Evolutionary conservation across 139 green algal genomes (phyloP), one percentile per base, ranked within the genome.

Genomic region (Haematococcus lacustris): DNA sequence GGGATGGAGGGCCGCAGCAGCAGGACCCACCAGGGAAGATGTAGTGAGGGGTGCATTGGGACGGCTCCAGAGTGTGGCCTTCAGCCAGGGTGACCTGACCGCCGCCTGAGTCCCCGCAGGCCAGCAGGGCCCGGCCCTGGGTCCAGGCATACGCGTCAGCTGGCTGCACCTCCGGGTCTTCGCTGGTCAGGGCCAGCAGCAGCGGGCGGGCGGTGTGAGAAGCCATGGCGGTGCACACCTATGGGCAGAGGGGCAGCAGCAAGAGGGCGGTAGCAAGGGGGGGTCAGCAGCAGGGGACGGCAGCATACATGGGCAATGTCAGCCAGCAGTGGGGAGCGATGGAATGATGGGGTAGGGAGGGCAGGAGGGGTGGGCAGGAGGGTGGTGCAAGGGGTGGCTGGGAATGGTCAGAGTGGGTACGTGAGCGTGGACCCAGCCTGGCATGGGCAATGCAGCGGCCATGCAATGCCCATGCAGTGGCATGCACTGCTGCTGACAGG

Each of bases 1-100:
- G n/a, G n/a, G n/a, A n/a, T n/a, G n/a, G n/a, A n/a, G n/a, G n/a
- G 60, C 30, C 3, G 4, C 2, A 67, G 23, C 28, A 30, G 21
- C 35, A 91, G 66, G 23, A 76, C 85, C 91, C 71, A 43, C 90
- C 91, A 37, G 89, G 85, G 69, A 90, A 90, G 62, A 92, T 81
- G 76, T 88, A 89, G 32, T 78, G 81, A 50, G 83, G 82, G 21
- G 77, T 81, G 68, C 73, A 77, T 51, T 88, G 83, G 38, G 47
- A 69, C 28, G 83, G 83, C 9, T 79, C 34, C 40, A 75, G 51
- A 35, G 35, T 57, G 38, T 64, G 60, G 50, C 79, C 76, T 6
- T 72, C 70, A 37, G 66, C 38, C 34, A 80, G 71, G 9, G 67
- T 66, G 51, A 83, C 66, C n/a, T 69, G 53, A 0, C 34, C 40